phyloP scores from a whole-genome alignment of 2,329 filamentous ascomycete genomes.

The Alternaria infectoria region DNA sequence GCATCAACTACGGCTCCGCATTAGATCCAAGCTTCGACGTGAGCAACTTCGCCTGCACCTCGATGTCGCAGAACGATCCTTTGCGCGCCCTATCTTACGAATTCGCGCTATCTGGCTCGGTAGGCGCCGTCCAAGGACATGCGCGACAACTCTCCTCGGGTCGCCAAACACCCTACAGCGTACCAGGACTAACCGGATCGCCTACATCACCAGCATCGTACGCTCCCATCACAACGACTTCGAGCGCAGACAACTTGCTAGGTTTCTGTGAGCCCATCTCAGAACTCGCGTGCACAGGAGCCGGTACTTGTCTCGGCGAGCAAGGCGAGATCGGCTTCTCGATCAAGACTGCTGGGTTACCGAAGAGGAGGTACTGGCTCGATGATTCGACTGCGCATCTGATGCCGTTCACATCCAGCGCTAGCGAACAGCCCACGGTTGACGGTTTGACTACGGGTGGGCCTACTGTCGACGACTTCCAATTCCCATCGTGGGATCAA shows the following conservation, averaged over 20 bases:
- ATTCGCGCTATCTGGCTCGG: constrained; percentile 35
- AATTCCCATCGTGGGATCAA: constrained; percentile 38
- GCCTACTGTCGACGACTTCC: constrained; percentile 20
- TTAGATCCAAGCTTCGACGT: constrained; percentile 41
- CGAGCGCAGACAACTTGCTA: constrained; percentile 7
- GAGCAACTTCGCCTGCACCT: constrained; percentile 28
- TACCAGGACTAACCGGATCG: constrained; percentile 26
- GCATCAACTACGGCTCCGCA: constrained; percentile 24
- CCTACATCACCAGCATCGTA: constrained; percentile 19
- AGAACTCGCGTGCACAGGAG: constrained; percentile 23
- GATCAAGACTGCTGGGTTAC: constrained; percentile 2
- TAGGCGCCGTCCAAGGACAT: constrained; percentile 16
- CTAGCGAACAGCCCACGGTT: neutral
- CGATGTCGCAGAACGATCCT: constrained; percentile 16
- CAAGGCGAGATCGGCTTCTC: constrained; percentile 29
- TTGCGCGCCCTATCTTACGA: constrained; percentile 28
- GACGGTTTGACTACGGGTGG: constrained; percentile 7
- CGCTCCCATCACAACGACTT: constrained; percentile 15
- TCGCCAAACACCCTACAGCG: constrained; percentile 20
- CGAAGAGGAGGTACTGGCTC: constrained; percentile 17
- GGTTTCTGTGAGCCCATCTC: constrained; percentile 24
- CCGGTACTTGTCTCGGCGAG: constrained; percentile 29
- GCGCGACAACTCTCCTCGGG: constrained; percentile 19
- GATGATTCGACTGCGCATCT: constrained; percentile 5
- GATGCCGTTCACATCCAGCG: constrained; percentile 1